Conservation (phyloP, 257 asterid species). For the Paraleonurus japonicus region DNA sequence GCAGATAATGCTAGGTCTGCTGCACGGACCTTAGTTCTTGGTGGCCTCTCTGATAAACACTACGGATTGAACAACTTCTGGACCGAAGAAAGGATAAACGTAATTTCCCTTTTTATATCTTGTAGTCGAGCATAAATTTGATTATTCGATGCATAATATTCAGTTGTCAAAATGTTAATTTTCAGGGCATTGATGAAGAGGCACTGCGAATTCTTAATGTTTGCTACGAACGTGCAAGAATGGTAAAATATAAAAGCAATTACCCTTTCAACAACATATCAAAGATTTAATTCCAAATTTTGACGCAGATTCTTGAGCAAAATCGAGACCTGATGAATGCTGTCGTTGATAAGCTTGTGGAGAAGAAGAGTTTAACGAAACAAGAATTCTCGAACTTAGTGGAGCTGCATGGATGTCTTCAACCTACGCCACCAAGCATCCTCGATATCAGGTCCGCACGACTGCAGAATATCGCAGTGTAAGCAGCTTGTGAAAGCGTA, state of each 20-base stretch:
- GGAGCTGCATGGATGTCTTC: conserved; percentile 67
- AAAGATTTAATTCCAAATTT: not conserved
- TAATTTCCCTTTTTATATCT: conserved; percentile 32
- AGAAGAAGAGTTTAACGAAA: conserved; percentile 78
- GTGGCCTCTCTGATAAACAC: conserved; percentile 79
- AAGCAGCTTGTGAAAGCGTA: conserved; percentile 35
- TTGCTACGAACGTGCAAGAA: conserved; percentile 80
- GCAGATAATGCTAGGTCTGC: conserved; percentile 92
- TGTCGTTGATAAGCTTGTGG: conserved; percentile 56
- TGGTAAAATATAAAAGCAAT: conserved; percentile 39
- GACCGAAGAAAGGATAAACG: conserved; percentile 64
- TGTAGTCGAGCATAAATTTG: not conserved
- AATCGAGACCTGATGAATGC: conserved; percentile 75
- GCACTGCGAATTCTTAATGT: conserved; percentile 55
- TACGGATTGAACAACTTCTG: conserved; percentile 88
- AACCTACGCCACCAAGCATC: conserved; percentile 62
- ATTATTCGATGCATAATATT: not conserved
- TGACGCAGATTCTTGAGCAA: conserved; percentile 63
- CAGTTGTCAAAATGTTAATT: not conserved
- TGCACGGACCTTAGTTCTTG: conserved; percentile 78
- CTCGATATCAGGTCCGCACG: conserved; percentile 66
- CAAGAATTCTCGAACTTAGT: conserved; percentile 69
- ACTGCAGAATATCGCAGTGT: conserved; percentile 41
- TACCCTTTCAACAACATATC: not conserved
- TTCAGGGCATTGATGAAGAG: conserved; percentile 80